These are phyloP conservation scores for Pseudogymnoascus sp. DNA, from an alignment of 2,329 filamentous ascomycete species.

Conservation along the genomic window DNA sequence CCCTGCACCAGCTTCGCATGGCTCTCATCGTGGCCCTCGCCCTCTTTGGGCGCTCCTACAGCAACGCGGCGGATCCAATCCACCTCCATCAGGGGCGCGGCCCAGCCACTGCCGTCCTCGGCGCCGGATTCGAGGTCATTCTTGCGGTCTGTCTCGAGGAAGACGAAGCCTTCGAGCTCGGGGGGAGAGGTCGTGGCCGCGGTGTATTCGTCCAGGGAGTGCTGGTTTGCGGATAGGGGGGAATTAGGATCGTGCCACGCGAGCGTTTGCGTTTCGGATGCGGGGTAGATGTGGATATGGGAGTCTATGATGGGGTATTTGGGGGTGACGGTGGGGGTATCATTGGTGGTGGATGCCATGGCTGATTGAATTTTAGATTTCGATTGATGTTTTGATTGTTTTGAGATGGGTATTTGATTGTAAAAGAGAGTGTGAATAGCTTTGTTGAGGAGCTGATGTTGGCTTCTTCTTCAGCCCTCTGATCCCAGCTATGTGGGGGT, in stretches of 20 bases:
- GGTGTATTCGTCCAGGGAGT: slow-evolving; percentile 25
- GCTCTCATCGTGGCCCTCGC: slow-evolving; percentile 47
- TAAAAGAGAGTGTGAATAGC: neutral
- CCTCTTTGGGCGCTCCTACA: slow-evolving; percentile 46
- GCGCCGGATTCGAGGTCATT: slow-evolving; percentile 44
- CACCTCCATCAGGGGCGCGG: slow-evolving; percentile 63
- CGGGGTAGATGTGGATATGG: slow-evolving; percentile 83
- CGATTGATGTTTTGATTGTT: neutral
- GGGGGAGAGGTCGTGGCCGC: slow-evolving; percentile 24
- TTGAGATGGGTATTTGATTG: slow-evolving; percentile 1
- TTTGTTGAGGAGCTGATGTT: neutral
- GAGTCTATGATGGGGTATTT: slow-evolving; percentile 67
- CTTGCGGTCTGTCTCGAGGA: slow-evolving; percentile 73
- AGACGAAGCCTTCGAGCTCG: slow-evolving; percentile 62
- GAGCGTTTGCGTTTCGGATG: slow-evolving; percentile 56
- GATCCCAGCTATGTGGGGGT: neutral
- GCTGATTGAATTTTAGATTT: neutral
- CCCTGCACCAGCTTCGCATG: slow-evolving; percentile 54
- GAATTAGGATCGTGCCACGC: slow-evolving; percentile 56
- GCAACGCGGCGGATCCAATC: slow-evolving; percentile 59
- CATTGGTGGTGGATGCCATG: neutral
- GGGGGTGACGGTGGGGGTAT: neutral
- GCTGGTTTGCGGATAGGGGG: slow-evolving; percentile 37
- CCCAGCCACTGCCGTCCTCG: slow-evolving; percentile 50
- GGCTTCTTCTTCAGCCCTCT: too few relatives aligned